Evolutionary conservation across 805 yeast genomes (phyloP).

Genomic region (Candida sakaeoensis): DNA sequence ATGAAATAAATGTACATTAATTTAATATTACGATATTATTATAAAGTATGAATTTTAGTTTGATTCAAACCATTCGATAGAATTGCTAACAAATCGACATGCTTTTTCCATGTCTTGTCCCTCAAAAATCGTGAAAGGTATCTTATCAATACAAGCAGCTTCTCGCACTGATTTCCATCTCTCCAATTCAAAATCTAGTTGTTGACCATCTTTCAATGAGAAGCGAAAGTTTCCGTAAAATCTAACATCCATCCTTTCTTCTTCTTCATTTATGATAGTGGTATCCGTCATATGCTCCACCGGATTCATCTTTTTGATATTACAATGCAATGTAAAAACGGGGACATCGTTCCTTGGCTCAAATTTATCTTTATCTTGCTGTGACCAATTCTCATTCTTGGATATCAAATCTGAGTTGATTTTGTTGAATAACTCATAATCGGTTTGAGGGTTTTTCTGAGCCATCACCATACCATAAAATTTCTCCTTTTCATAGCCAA

Average conservation of each 20-base stretch:
- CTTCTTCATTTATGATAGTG: conserved; percentile 6
- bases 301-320: conserved; percentile 18
- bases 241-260: conserved; percentile 11
- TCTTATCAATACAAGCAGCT: conserved; percentile 10
- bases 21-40: too few relatives aligned
- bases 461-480: conserved; percentile 27
- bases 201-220: conserved; percentile 3
- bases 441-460: conserved; percentile 24
- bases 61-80: conserved; percentile 8
- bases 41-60: too few relatives aligned
- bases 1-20: too few relatives aligned
- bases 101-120: conserved; percentile 10
- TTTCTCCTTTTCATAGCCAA: conserved; percentile 25
- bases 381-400: conserved; percentile 6
- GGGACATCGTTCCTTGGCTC: conserved; percentile 9
- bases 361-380: conserved; percentile 6
- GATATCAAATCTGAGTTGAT: conserved; percentile 1
- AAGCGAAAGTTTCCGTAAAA: conserved; percentile 11
- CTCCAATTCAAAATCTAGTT: conserved; percentile 13
- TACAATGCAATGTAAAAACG: conserved; percentile 14
- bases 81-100: conserved; percentile 15
- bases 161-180: conserved; percentile 12
- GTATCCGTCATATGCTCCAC: conserved; percentile 7
- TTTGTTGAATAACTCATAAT: conserved; percentile 15
- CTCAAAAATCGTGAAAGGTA: conserved; percentile 9